These are phyloP conservation scores for Pezicula rhizophila DNA, from an alignment of 2,329 filamentous ascomycete species.

Conservation along the genomic window DNA sequence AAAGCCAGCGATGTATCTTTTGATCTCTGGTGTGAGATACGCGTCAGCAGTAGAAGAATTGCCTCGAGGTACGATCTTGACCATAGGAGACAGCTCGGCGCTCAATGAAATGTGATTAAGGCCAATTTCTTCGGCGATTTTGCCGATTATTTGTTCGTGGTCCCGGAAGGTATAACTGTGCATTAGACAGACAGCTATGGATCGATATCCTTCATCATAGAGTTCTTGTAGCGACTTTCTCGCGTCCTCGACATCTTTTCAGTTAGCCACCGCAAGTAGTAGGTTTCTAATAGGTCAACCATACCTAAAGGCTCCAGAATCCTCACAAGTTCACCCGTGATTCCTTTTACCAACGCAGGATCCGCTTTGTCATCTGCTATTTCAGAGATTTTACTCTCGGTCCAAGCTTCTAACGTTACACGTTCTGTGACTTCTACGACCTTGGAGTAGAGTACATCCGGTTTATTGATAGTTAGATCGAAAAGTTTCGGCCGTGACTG, in stretches of 20 bases:
- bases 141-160: constrained; percentile 55
- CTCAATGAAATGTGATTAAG: constrained; percentile 60
- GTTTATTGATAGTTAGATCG: constrained; percentile 59
- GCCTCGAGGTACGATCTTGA: constrained; percentile 59
- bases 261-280: constrained; percentile 48
- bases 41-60: constrained; percentile 63
- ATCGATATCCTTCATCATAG: constrained; percentile 52
- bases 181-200: constrained; percentile 60
- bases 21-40: constrained; percentile 61
- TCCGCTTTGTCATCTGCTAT: constrained; percentile 38
- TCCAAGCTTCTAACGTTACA: constrained; percentile 65
- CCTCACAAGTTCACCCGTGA: constrained; percentile 59
- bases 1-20: constrained; percentile 61
- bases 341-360: constrained; percentile 48
- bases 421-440: constrained; percentile 67
- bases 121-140: constrained; percentile 54
- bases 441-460: constrained; percentile 59
- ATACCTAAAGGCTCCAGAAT: constrained; percentile 45
- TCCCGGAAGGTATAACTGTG: constrained; percentile 62
- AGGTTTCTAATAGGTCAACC: constrained; percentile 51
- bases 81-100: constrained; percentile 63
- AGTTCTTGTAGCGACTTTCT: constrained; percentile 45
- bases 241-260: constrained; percentile 53
- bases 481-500: constrained; percentile 67
- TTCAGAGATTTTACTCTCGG: constrained; percentile 62